A percentile compares a stretch with the other conserved stretches of the same genome.
These are phyloP conservation scores for Dissophora globulifera DNA, from an alignment of 192 early-diverging fungal genomes.

Conservation along the genomic window DNA sequence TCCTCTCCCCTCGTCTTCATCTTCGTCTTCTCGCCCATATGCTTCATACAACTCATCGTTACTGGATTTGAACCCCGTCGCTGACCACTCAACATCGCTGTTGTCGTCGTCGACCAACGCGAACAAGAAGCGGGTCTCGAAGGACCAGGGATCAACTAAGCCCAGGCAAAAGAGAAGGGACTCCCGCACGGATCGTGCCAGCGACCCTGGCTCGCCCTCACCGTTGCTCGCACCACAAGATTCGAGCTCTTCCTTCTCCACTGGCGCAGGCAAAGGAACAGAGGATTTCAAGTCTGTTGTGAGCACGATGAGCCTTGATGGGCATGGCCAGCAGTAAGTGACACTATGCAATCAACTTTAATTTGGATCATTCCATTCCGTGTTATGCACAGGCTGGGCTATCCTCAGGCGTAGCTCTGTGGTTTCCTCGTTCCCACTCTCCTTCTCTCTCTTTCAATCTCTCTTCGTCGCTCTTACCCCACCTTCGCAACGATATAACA, in stretches of 20 bases:
- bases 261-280: conserved; percentile 2
- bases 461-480: background rate
- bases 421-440: too few species aligned
- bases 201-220: conserved; percentile 34
- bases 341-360: conserved; percentile 26
- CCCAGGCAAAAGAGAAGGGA: conserved; percentile 38
- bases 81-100: background rate
- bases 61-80: background rate
- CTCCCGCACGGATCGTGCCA: conserved; percentile 23
- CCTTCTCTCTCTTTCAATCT: background rate
- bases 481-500: background rate
- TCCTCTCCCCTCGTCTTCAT: conserved; percentile 10
- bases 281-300: conserved; percentile 66
- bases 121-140: conserved; percentile 42
- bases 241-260: conserved; percentile 14
- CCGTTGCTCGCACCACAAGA: conserved; percentile 24
- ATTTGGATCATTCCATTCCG: too few species aligned
- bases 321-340: conserved; percentile 67
- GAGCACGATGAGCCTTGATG: conserved; percentile 77
- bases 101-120: background rate
- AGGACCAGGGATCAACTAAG: conserved; percentile 44
- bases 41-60: background rate
- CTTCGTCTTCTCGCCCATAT: conserved; percentile 12
- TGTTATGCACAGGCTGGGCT: too few species aligned
- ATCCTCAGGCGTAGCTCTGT: too few species aligned